Conservation (phyloP, 164 flowering plant species). For the Annona squamosa region DNA sequence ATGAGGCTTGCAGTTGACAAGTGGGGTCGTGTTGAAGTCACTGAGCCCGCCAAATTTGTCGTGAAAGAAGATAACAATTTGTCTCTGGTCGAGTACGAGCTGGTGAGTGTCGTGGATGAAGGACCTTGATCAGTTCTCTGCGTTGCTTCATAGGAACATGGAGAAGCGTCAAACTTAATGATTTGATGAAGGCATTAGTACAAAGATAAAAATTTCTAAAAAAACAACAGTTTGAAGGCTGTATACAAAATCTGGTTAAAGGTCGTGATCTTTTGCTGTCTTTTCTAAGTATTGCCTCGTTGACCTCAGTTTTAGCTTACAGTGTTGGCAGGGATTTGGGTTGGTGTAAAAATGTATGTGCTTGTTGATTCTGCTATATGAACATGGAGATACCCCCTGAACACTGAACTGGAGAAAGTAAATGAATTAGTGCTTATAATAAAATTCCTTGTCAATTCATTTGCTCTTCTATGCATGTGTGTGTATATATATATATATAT, state of each 20-base stretch:
- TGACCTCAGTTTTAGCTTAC: constrained; percentile 4
- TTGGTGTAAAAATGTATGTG: constrained; percentile 7
- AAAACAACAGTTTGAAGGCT: constrained; percentile 5
- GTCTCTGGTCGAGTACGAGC: constrained; percentile 39
- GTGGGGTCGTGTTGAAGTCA: constrained; percentile 43
- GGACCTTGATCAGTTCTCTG: not conserved
- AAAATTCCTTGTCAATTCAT: not conserved
- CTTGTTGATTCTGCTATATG: not conserved
- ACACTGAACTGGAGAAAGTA: not conserved
- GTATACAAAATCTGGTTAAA: constrained; percentile 7
- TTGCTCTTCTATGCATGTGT: too few relatives aligned
- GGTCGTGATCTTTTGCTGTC: not conserved
- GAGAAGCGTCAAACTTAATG: not conserved
- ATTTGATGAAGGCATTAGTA: not conserved
- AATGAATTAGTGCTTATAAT: constrained; percentile 1
- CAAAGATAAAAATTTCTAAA: not conserved
- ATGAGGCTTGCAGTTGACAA: constrained; percentile 45
- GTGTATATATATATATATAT: too few relatives aligned
- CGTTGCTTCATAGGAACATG: not conserved
- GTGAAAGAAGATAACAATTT: constrained; percentile 44
- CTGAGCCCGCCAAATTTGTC: constrained; percentile 33
- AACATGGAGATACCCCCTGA: not conserved
- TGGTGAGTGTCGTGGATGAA: constrained; percentile 32
- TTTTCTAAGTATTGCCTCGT: not conserved
- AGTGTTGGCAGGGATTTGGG: not conserved